Base-by-base conservation (phyloP, 2,329 filamentous ascomycete species). In the Aureobasidium sp. region DNA sequence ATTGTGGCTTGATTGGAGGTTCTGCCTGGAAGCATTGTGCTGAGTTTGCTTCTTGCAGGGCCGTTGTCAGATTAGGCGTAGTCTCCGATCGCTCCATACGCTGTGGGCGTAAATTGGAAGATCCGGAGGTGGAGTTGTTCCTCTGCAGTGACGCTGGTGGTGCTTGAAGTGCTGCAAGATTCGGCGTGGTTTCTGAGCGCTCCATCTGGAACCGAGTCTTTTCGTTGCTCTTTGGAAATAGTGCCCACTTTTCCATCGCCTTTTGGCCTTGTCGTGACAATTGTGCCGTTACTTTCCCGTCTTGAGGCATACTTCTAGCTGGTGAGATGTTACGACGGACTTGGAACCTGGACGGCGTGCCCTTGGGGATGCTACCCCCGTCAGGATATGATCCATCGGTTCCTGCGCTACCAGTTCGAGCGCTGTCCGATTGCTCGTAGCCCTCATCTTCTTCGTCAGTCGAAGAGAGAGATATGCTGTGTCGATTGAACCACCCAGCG, bases 291-390 rank as follows among this genome's bases (percentile, higher is more conserved):
- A 65, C 62, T 37, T 63, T 62, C 21, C 57, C 62, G 57, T 69
- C 64, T 59, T 66, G 67, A 45, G 67, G 63, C 37, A 66, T 61
- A 43, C 63, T 50, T 9, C 53, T 35, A 13, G 62, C 61, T 11
- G 64, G 60, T 17, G 66, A 64, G 46, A 61, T 64, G n/a, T 62
- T 61, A 40, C 68, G 68, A 45, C 67, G 67, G 35, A 72, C 15
- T 15, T 60, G 64, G 55, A 73, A 71, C 25, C 71, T 67, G 15
- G 69, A 71, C 21, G 72, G 71, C 42, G 70, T 73, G 37, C 71
- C 71, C 59, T 64, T 66, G 17, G 67, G 53, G 49, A 73, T 70
- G 11, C 69, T 70, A 43, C 67, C 67, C 51, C 70, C 70, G 58
- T 70, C 68, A 3, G 71, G 70, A 61, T 69, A 72, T 46, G 63